Evolutionary conservation across 805 yeast species (phyloP), one percentile per base, ranked within the genome.

Genomic region (Blastobotrys parvus): DNA sequence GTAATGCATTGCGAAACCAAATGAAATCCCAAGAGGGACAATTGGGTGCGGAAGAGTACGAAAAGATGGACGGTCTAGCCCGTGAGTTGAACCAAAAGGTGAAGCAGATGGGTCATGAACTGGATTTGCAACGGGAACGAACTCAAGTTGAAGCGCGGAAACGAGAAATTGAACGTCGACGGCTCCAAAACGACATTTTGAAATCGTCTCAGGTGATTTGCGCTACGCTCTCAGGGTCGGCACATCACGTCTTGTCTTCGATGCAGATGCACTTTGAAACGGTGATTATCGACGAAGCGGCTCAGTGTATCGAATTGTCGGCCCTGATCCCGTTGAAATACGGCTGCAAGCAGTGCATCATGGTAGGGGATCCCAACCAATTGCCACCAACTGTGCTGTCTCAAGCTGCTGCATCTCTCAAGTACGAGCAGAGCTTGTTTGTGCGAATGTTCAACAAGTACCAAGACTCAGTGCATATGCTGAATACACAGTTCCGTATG

Each of bases 341-440:
- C 60, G 97, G 97, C 1, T 84, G 94, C 54, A 79, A 73, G 46
- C 77, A 79, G 43, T 90, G 97, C 65, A 82, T 92, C 39, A 83
- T 92, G 94, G 98, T 92, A 37, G 98, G 98, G 60, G 98, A 92
- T 66, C 97, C 97, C 2, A 89, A 92, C 59, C 98, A 92, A 65
- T 71, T 92, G 49, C 98, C 98, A 0, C 98, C 98, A 0, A 90
- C 98, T 0, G 97, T 90, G 8, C 64, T 92, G 16, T 90, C 97
- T 0, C 88, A 83, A 53, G 81, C 78, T 11, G 97, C 98, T 1
- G 81, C 94, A 1, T 68, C 75, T 3, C 75, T 70, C 53, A 76
- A 77, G 35, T 92, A 92, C 57, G 95, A 90, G 50, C 95, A 90
- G 61, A 83, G 94, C 58, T 68, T 92, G 56, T 92, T 92, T 62